phyloP scores from a whole-genome alignment of 2,329 filamentous ascomycete genomes.

The Mycosphaerella arachidis region DNA sequence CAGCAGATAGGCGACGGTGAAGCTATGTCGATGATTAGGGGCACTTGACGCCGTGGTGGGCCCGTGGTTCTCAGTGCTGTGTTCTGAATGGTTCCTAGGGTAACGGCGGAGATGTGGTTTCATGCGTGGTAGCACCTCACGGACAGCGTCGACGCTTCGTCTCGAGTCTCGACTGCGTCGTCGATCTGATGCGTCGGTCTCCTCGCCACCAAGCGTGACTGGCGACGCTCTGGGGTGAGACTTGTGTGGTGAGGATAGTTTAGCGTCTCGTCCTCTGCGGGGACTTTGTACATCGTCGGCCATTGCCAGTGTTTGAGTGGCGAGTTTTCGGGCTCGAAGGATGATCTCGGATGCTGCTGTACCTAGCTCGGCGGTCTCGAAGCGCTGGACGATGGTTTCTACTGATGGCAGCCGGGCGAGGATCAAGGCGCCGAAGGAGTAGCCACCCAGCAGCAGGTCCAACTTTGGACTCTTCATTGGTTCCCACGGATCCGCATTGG shows the following conservation, averaged over 20 bases:
- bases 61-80: conserved; percentile 13
- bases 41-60: conserved; percentile 30
- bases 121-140: conserved; percentile 36
- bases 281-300: conserved; percentile 28
- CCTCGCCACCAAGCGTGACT: conserved; percentile 43
- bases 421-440: conserved; percentile 87
- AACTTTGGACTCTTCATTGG: not conserved
- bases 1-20: conserved; percentile 40
- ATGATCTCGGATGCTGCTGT: conserved; percentile 65
- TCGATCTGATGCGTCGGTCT: conserved; percentile 39
- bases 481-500: not conserved
- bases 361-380: conserved; percentile 50
- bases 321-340: conserved; percentile 63
- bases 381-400: conserved; percentile 53
- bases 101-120: conserved; percentile 25
- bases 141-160: conserved; percentile 34
- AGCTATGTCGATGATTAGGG: conserved; percentile 22
- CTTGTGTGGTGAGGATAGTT: conserved; percentile 10
- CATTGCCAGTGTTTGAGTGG: conserved; percentile 35
- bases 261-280: conserved; percentile 29
- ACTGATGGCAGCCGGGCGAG: conserved; percentile 65
- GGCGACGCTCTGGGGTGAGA: conserved; percentile 11
- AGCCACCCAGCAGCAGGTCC: conserved; percentile 64
- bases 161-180: conserved; percentile 40
- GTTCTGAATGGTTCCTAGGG: conserved; percentile 9